A percentile compares a stretch with the other conserved stretches of the same genome.
Evolutionary conservation across 1,284 basidiomycete species (phyloP).

Genomic region (Serendipita sp.): DNA sequence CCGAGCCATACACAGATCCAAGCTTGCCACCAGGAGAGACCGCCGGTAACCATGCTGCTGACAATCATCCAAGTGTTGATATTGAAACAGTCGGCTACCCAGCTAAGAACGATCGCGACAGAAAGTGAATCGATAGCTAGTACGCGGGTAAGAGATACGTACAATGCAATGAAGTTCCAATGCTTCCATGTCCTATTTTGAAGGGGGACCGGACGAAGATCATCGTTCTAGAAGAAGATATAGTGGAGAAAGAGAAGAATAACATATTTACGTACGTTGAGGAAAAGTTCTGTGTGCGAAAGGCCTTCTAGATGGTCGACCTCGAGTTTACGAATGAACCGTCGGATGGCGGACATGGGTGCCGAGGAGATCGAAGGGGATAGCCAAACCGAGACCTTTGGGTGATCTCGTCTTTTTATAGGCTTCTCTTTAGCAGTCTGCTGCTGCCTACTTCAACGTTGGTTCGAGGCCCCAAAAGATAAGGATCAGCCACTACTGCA

Average conservation of each 20-base stretch:
- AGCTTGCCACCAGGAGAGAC: constrained; percentile 72
- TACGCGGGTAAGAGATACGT: constrained; percentile 16
- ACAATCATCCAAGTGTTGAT: constrained; percentile 70
- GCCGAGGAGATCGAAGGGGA: no score
- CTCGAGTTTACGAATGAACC: constrained; percentile 27
- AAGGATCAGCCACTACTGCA: no score
- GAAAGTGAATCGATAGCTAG: constrained; percentile 4
- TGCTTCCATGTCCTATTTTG: constrained; percentile 45
- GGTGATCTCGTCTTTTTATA: no score
- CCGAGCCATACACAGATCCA: constrained; percentile 62
- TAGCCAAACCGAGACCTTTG: no score
- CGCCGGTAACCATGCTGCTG: constrained; percentile 59
- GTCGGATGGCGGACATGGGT: background rate
- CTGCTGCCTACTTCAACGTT: no score
- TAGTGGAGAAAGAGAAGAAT: background rate
- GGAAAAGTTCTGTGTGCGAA: constrained; percentile 37
- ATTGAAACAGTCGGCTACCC: constrained; percentile 71
- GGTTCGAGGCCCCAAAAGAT: no score
- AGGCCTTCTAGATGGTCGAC: constrained; percentile 35
- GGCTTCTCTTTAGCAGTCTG: no score
- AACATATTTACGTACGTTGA: constrained; percentile 29
- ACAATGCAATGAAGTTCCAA: constrained; percentile 55
- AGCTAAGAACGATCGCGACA: constrained; percentile 29
- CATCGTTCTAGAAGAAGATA: constrained; percentile 36
- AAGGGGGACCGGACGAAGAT: constrained; percentile 43